These are phyloP conservation scores for Candolleomyces aberdarensis DNA, from an alignment of 768 basidiomycete genomes.

Conservation along the genomic window DNA sequence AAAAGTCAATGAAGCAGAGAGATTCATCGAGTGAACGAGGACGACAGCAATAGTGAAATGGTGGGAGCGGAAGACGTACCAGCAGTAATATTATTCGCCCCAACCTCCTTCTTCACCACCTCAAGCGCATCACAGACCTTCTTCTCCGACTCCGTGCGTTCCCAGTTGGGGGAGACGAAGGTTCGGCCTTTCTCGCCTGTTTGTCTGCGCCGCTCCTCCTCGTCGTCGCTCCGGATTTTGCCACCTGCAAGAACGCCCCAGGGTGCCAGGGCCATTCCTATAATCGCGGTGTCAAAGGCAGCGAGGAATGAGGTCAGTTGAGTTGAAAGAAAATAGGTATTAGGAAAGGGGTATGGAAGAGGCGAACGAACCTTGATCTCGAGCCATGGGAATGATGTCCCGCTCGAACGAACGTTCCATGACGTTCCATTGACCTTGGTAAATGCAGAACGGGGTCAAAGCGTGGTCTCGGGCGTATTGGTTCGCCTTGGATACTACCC, in stretches of 20 bases:
- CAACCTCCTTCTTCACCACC: constrained; percentile 44
- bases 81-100: constrained; percentile 42
- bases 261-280: constrained; percentile 37
- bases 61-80: constrained; percentile 25
- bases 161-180: constrained; percentile 32
- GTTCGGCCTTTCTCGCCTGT: constrained; percentile 39
- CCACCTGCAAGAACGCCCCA: constrained; percentile 32
- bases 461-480: constrained; percentile 46
- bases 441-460: constrained; percentile 47
- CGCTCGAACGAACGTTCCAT: constrained; percentile 45
- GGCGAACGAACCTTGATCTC: constrained; percentile 27
- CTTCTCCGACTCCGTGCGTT: constrained; percentile 42
- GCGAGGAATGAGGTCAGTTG: constrained; percentile 10
- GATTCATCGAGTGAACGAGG: no score
- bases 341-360: no score
- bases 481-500: constrained; percentile 45
- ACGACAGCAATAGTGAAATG: no score
- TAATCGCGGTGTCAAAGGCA: not conserved
- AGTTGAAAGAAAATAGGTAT: constrained; percentile 7
- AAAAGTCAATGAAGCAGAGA: no score
- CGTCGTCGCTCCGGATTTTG: constrained; percentile 56
- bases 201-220: constrained; percentile 11
- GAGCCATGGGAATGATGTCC: constrained; percentile 48
- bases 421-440: constrained; percentile 44
- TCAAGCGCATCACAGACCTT: constrained; percentile 40